A percentile compares a stretch with the other conserved stretches of the same genome.
Conservation (phyloP, 306 rosid genomes). For the Pterocarpus santalinus region DNA sequence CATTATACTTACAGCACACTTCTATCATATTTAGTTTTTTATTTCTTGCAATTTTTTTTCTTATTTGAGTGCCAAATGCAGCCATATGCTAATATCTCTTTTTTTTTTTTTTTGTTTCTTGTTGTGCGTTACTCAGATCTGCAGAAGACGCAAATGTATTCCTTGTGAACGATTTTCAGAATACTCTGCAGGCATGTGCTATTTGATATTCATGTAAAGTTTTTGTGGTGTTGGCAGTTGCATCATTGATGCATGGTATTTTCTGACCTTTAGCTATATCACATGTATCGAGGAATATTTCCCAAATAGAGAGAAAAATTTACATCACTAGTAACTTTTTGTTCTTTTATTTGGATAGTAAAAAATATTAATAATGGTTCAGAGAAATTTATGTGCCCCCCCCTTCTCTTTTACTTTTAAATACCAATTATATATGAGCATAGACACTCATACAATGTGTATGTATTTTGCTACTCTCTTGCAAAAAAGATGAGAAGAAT, state of each 20-base stretch:
- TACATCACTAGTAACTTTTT: constrained; percentile 9
- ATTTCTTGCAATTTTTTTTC: constrained; percentile 16
- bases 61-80: constrained; percentile 28
- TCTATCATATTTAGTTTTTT: not conserved
- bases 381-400: not conserved
- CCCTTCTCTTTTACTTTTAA: not conserved
- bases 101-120: constrained; percentile 27
- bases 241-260: constrained; percentile 22
- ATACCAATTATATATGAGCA: not conserved
- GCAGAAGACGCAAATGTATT: constrained; percentile 89
- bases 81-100: constrained; percentile 22
- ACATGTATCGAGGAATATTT: constrained; percentile 21
- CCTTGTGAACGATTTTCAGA: constrained; percentile 88
- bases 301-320: constrained; percentile 15
- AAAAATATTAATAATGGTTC: not conserved
- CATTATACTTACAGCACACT: constrained; percentile 1
- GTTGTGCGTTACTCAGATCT: constrained; percentile 66
- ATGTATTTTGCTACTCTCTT: not conserved
- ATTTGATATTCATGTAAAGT: constrained; percentile 31
- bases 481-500: constrained; percentile 29
- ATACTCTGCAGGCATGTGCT: constrained; percentile 92
- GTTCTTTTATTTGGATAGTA: constrained; percentile 18
- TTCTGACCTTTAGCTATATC: constrained; percentile 24
- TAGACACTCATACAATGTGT: not conserved
- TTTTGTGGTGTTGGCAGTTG: constrained; percentile 28